These are phyloP conservation scores for Anastatica hierochuntica DNA, from an alignment of 345 rosid genomes.

Conservation along the genomic window DNA sequence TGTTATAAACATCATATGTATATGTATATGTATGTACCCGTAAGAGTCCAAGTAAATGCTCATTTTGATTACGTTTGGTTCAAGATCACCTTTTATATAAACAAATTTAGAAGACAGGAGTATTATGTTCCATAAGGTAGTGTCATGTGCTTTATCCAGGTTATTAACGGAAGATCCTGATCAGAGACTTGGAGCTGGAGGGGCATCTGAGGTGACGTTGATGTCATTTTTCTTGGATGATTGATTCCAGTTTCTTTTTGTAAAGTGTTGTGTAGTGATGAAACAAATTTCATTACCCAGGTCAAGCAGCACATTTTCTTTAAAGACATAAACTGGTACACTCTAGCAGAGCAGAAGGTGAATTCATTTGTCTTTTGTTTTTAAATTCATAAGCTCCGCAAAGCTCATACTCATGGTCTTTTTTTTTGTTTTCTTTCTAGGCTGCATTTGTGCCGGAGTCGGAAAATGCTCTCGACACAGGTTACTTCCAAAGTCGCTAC, in stretches of 20 bases:
- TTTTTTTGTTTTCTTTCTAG: conserved; percentile 33
- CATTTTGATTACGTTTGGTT: background rate
- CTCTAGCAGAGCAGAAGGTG: conserved; percentile 96
- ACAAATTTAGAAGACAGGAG: background rate
- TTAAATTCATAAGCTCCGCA: conserved; percentile 1
- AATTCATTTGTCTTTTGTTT: background rate
- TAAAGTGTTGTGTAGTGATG: no score
- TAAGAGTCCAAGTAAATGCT: background rate
- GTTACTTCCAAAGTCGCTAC: conserved; percentile 95
- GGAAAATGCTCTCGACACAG: conserved; percentile 89
- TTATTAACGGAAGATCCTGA: conserved; percentile 94
- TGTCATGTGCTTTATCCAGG: conserved; percentile 35
- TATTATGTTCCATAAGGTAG: conserved; percentile 1
- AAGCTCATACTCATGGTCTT: background rate
- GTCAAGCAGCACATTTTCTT: conserved; percentile 89
- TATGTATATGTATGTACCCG: no score
- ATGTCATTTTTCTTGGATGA: conserved; percentile 11
- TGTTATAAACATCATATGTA: no score
- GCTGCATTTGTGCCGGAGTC: conserved; percentile 96
- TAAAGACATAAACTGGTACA: conserved; percentile 93
- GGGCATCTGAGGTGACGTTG: conserved; percentile 76
- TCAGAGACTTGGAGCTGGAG: conserved; percentile 93
- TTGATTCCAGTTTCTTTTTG: background rate
- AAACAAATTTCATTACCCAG: conserved; percentile 33
- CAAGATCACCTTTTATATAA: no score